Conservation (phyloP, 1,139 yeast species). For the Kodamaea plutei region DNA sequence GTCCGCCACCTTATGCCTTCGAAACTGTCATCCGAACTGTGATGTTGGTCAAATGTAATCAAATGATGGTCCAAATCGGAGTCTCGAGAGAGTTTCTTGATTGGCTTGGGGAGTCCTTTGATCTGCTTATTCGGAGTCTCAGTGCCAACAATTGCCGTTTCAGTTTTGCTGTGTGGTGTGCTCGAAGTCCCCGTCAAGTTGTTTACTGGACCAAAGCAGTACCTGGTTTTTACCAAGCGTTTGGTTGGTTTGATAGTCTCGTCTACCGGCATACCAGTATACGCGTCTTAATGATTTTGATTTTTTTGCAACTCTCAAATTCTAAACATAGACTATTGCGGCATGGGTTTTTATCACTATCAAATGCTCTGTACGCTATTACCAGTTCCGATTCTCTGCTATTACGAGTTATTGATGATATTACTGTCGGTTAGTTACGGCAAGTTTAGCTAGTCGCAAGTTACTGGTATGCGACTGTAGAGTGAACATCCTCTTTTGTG, state of each 20-base stretch:
- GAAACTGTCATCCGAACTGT: conserved; percentile 45
- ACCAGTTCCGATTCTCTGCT: too few species aligned
- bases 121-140: neutral
- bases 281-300: too few species aligned
- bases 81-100: conserved; percentile 1
- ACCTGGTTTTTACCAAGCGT: conserved; percentile 28
- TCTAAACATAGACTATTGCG: too few species aligned
- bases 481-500: too few species aligned
- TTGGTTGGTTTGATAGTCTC: conserved; percentile 14
- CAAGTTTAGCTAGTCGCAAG: too few species aligned
- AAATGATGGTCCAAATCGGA: conserved; percentile 4
- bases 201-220: conserved; percentile 37
- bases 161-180: neutral
- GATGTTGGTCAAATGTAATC: conserved; percentile 17
- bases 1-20: conserved; percentile 44
- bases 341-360: too few species aligned
- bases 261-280: conserved; percentile 4
- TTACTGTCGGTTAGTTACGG: too few species aligned
- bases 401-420: too few species aligned
- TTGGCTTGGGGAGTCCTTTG: neutral
- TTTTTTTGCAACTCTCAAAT: too few species aligned
- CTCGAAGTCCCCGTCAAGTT: conserved; percentile 19
- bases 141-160: neutral
- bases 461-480: too few species aligned
- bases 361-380: too few species aligned